A percentile compares a stretch with the other conserved stretches of the same genome.
Evolutionary conservation across 176 grass and related monocot genomes (phyloP).

Genomic region (Olyra latifolia): DNA sequence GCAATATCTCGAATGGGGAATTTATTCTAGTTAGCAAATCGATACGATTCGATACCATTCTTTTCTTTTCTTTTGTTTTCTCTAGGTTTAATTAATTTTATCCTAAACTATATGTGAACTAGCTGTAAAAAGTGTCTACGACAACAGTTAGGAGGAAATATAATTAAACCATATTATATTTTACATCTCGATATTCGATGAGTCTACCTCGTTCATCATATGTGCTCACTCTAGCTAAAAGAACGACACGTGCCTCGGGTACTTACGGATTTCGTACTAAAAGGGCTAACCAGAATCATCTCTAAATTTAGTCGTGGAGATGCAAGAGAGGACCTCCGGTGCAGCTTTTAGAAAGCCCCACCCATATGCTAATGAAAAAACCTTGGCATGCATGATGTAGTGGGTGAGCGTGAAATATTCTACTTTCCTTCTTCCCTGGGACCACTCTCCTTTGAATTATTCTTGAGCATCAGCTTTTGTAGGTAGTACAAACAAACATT

Average conservation of each 20-base stretch:
- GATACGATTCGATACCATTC: no score
- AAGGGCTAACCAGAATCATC: not conserved
- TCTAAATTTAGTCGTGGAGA: constrained; percentile 25
- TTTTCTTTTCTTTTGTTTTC: not conserved
- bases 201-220: not conserved
- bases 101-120: not conserved
- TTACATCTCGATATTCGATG: not conserved
- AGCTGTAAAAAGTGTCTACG: not conserved
- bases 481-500: constrained; percentile 29
- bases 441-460: constrained; percentile 38
- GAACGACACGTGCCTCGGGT: not conserved
- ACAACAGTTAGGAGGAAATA: not conserved
- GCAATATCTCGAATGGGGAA: not conserved
- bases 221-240: not conserved
- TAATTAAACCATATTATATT: not conserved
- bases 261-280: not conserved
- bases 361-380: constrained; percentile 3
- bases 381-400: constrained; percentile 7
- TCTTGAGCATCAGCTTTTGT: constrained; percentile 25
- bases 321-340: not conserved
- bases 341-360: constrained; percentile 28
- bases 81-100: no score
- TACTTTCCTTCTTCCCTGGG: constrained; percentile 24
- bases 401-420: constrained; percentile 31
- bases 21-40: not conserved